Evolutionary conservation across 106 monocot species (phyloP), one percentile per base, ranked within the genome.

Genomic region (Phalaenopsis aphrodite): DNA sequence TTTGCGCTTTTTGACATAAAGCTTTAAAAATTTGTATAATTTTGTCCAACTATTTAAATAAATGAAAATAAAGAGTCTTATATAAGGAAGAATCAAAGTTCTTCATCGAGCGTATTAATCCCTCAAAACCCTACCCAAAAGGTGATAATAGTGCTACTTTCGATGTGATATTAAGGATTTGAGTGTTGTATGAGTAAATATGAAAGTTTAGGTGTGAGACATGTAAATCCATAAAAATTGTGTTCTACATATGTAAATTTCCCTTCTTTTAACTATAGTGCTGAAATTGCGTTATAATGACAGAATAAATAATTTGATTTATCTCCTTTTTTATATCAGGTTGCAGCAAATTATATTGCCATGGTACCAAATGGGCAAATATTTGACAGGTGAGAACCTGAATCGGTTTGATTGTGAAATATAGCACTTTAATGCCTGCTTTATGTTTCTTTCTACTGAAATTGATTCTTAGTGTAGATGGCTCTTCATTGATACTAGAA

Each of bases 281-380:
- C 11, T 71, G 21, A 6, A 36, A 15, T 71, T 41, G 19, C 6
- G 7, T 24, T 67, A 67, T 67, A 24, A 3, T 67, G 9, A 67
- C 67, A 67, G 24, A 67, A 67, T 67, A 67, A 24, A 67, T 67
- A 67, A 24, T 67, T 67, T 36, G 17, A n/a, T 67, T 67, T 67
- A 41, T 14, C 17, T 12, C 37, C 17, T 12, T 79, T 41, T 39
- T 46, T 17, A 41, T 76, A 82, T 69, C 84, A 99, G 98, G 94
- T 99, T 83, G 94, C 94, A 55, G 94, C 94, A 78, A 94, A 99
- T 87, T 94, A 94, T 88, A 92, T 99, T 61, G 98, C 94, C 72
- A 92, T 99, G 92, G 85, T 99, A 68, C 86, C 88, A 57, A 87
- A 86, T 77, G 94, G 94, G 24, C 94, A 99, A 82, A 92, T 99